Base-by-base conservation (phyloP, 495 filamentous ascomycete species). In the Thermothielavioides terrestris region DNA sequence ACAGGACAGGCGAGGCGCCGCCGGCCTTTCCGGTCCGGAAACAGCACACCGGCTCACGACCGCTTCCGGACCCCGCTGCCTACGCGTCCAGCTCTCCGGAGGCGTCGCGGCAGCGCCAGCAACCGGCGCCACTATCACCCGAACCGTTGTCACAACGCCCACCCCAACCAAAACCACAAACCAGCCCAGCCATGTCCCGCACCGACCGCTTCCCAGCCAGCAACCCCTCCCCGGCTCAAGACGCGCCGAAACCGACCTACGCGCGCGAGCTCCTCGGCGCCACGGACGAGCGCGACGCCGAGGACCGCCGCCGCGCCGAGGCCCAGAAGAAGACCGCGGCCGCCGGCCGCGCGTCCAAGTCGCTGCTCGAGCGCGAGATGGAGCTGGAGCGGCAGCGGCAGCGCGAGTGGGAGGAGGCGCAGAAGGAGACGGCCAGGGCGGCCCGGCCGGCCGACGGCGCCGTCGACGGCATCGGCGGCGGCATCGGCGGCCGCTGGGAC, bases 351-450 rank as follows among this genome's bases (percentile, higher is more conserved):
- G 84, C 85, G 1, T 76, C 77, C 46, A 90, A 88, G 66, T 87
- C 85, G 3, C 76, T 98, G 6, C 75, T 97, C 1, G 89, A 95
- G 67, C 82, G 89, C 18, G 92, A 98, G 64, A 95, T 96, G 87
- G 92, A 98, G 66, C 78, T 86, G 54, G 92, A 98, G 68, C 78
- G 94, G 10, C 86, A 94, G 64, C 77, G 91, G 32, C 92, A 98
- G 69, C 75, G 79, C 43, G 92, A 98, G 58, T 98, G 92, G 92
- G 92, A 97, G 58, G 85, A 91, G 47, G 76, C 78, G n/a, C 92
- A 96, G 68, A 77, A 83, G 49, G 83, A 82, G 54, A 83, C 80
- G 2, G 72, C 77, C 41, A 73, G 73, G 37, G 81, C 78, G 6
- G 74, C 74, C 1, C 67, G 71, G 10, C 52, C 63, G 9, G 73